Conservation (phyloP, 2,329 filamentous ascomycete species). For the Venturia asperata region DNA sequence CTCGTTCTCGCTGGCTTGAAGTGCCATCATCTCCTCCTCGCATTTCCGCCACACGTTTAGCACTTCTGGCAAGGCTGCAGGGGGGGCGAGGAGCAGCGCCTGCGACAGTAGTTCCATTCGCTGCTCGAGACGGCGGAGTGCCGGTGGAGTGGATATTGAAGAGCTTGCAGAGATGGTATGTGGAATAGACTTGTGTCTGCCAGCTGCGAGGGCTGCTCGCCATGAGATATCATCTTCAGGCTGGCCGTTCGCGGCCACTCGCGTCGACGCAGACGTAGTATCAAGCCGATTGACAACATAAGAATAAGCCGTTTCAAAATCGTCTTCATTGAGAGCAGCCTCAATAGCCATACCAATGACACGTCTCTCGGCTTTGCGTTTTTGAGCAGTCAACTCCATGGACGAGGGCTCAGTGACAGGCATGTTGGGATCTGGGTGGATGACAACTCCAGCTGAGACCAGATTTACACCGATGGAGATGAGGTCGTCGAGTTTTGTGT, state of each 20-base stretch:
- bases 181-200: conserved; percentile 53
- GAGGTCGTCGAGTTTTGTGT: conserved; percentile 67
- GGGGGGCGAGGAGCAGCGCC: conserved; percentile 66
- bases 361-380: conserved; percentile 51
- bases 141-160: conserved; percentile 35
- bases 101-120: conserved; percentile 73
- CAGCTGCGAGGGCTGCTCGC: conserved; percentile 71
- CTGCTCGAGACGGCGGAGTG: conserved; percentile 66
- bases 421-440: conserved; percentile 26
- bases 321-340: conserved; percentile 66
- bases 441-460: conserved; percentile 50
- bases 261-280: conserved; percentile 27
- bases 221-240: conserved; percentile 56
- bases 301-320: conserved; percentile 80
- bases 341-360: conserved; percentile 76
- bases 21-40: conserved; percentile 66
- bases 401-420: conserved; percentile 27
- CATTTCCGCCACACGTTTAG: conserved; percentile 67
- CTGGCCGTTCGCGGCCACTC: conserved; percentile 21
- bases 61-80: conserved; percentile 64
- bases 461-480: conserved; percentile 62
- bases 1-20: conserved; percentile 59
- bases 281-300: conserved; percentile 66
- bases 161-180: conserved; percentile 32
- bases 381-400: conserved; percentile 25